Evolutionary conservation across 306 rosid species (phyloP).

Genomic region (Mimosa bimucronata): DNA sequence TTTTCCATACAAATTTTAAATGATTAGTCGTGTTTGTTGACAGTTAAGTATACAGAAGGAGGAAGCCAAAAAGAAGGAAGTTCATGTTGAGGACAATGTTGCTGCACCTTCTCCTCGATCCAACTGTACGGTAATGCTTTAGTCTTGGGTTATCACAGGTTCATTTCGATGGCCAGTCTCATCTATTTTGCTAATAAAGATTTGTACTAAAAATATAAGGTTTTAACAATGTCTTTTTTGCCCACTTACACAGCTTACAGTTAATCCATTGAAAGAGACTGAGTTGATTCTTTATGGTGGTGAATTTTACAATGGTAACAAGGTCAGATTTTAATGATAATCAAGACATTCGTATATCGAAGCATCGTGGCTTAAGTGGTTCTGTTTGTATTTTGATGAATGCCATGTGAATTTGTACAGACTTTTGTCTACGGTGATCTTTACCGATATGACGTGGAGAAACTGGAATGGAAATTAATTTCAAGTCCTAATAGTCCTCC

Average conservation of each 20-base stretch:
- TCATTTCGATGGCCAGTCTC: not conserved
- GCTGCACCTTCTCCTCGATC: constrained; percentile 95
- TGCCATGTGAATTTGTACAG: constrained; percentile 50
- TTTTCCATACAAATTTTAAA: not conserved
- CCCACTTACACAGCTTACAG: constrained; percentile 56
- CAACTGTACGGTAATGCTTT: constrained; percentile 73
- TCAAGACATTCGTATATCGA: constrained; percentile 1
- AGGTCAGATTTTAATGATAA: constrained; percentile 51
- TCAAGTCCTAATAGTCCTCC: constrained; percentile 98
- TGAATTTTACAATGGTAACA: constrained; percentile 94
- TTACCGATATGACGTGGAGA: constrained; percentile 83
- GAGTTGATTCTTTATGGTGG: constrained; percentile 91
- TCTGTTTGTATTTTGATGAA: not conserved
- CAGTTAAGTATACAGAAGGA: constrained; percentile 87
- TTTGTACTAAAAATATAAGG: not conserved
- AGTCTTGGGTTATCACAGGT: not conserved
- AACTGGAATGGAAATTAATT: constrained; percentile 88
- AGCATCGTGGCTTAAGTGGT: not conserved
- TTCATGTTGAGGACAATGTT: constrained; percentile 85
- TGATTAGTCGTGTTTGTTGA: not conserved
- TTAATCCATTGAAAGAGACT: constrained; percentile 94
- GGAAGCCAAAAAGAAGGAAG: constrained; percentile 96
- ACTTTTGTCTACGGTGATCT: constrained; percentile 89
- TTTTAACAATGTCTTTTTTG: constrained; percentile 8
- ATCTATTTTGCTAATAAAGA: not conserved